A percentile compares a stretch with the other conserved stretches of the same genome.
These are phyloP conservation scores for Zasmidium angulare DNA, from an alignment of 2,329 filamentous ascomycete genomes.

Conservation along the genomic window DNA sequence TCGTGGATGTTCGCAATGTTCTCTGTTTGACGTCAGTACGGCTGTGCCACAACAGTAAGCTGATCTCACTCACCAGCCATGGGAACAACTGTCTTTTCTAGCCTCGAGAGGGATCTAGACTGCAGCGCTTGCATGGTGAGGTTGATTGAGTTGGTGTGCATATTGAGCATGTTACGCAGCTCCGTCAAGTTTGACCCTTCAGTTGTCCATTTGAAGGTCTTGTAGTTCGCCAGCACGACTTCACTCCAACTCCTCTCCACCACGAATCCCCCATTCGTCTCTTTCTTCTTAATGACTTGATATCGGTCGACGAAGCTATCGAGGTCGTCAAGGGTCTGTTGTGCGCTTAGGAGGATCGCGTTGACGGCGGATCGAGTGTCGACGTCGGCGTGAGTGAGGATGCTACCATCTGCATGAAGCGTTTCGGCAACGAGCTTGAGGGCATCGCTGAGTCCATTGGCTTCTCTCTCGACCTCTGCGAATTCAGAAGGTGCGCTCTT, in stretches of 20 bases:
- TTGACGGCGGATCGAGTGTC: slow-evolving; percentile 39
- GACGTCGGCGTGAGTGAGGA: slow-evolving; percentile 38
- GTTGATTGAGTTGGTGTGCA: slow-evolving; percentile 44
- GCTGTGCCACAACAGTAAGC: neutral
- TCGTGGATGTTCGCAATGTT: slow-evolving; percentile 34
- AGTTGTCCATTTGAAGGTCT: slow-evolving; percentile 47
- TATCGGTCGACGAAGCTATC: slow-evolving; percentile 48
- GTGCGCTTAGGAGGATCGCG: slow-evolving; percentile 41
- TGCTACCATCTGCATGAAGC: slow-evolving; percentile 38
- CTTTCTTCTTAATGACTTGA: slow-evolving; percentile 44
- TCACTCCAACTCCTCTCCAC: slow-evolving; percentile 48
- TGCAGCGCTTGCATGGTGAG: slow-evolving; percentile 44
- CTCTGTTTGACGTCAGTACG: slow-evolving; percentile 10
- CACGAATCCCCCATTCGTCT: slow-evolving; percentile 41
- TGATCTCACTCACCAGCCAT: slow-evolving; percentile 24
- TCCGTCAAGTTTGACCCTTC: slow-evolving; percentile 44
- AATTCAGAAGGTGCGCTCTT: slow-evolving; percentile 43
- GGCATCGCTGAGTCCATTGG: slow-evolving; percentile 43
- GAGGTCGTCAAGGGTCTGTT: slow-evolving; percentile 43
- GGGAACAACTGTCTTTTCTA: slow-evolving; percentile 34
- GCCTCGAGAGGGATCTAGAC: slow-evolving; percentile 38
- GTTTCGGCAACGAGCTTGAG: slow-evolving; percentile 47
- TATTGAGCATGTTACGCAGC: slow-evolving; percentile 42
- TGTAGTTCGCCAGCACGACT: slow-evolving; percentile 42
- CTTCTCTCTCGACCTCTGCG: slow-evolving; percentile 43